Evolutionary conservation across 2,329 filamentous ascomycete species (phyloP).

Genomic region (Beauveria rudraprayagi): DNA sequence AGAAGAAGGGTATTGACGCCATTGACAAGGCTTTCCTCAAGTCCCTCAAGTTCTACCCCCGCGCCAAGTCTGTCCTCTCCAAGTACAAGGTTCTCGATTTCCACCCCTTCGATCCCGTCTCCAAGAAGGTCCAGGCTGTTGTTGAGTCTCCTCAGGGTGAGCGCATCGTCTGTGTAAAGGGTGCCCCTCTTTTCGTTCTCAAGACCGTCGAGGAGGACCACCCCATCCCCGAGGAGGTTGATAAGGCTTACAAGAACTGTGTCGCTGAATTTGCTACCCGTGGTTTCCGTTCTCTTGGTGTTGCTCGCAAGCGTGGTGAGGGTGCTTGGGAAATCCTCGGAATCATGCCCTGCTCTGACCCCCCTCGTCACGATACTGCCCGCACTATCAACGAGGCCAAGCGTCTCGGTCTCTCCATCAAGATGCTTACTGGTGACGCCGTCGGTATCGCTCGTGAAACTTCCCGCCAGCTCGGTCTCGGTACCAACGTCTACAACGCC

Average conservation of each 20-base stretch:
- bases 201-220: conserved; percentile 83
- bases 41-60: conserved; percentile 72
- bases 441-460: conserved; percentile 90
- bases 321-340: conserved; percentile 84
- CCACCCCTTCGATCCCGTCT: conserved; percentile 84
- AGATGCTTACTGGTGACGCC: conserved; percentile 93
- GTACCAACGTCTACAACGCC: conserved; percentile 89
- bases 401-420: conserved; percentile 78
- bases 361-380: conserved; percentile 82
- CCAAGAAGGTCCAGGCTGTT: conserved; percentile 82
- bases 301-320: conserved; percentile 80
- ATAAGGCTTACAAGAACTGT: conserved; percentile 84
- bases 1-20: conserved; percentile 92
- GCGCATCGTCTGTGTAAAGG: conserved; percentile 83
- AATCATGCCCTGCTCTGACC: conserved; percentile 91
- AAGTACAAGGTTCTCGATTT: conserved; percentile 83
- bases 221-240: conserved; percentile 65
- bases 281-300: conserved; percentile 89
- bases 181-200: conserved; percentile 79
- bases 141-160: conserved; percentile 79
- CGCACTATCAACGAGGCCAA: conserved; percentile 88
- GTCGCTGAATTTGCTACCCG: conserved; percentile 85
- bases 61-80: conserved; percentile 69
- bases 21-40: conserved; percentile 95
- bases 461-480: conserved; percentile 82